Evolutionary conservation across 371 early-diverging fungal species (phyloP).

Genomic region (Mortierella sp.): DNA sequence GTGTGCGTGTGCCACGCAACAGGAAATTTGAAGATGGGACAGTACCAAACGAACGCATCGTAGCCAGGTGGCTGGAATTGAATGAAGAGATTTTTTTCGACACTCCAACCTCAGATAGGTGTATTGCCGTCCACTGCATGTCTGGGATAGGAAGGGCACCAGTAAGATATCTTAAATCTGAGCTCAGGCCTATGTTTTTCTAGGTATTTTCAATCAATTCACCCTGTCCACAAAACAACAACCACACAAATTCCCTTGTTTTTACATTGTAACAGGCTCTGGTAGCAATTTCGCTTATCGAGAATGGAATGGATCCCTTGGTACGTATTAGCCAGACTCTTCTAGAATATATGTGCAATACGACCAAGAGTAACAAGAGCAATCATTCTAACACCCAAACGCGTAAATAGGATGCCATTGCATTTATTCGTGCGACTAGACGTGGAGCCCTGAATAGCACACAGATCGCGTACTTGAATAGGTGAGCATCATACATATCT

Average conservation of each 20-base stretch:
- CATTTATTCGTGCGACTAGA: slow-evolving; percentile 66
- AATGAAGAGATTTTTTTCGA: slow-evolving; percentile 56
- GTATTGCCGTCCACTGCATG: slow-evolving; percentile 79
- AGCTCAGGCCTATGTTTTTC: not conserved
- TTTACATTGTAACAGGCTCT: slow-evolving; percentile 54
- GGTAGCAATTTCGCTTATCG: slow-evolving; percentile 72
- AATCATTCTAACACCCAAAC: not conserved
- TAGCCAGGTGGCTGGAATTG: slow-evolving; percentile 59
- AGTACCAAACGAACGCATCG: slow-evolving; percentile 57
- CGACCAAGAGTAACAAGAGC: not conserved
- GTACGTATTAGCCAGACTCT: slow-evolving; percentile 29
- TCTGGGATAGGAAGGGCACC: slow-evolving; percentile 83
- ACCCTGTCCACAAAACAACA: no score
- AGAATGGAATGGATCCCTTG: slow-evolving; percentile 75
- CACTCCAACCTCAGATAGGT: slow-evolving; percentile 24
- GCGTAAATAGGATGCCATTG: slow-evolving; percentile 68
- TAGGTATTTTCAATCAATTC: not conserved
- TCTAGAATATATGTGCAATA: no score
- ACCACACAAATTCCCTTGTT: not conserved
- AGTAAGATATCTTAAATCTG: slow-evolving; percentile 51
- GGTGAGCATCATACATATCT: slow-evolving; percentile 31
- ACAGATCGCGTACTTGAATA: slow-evolving; percentile 70
- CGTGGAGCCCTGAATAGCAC: slow-evolving; percentile 76
- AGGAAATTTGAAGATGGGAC: slow-evolving; percentile 73
- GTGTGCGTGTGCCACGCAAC: not conserved